Conservation (phyloP, 2,329 filamentous ascomycete genomes). For the Teratosphaeriaceae sp. region DNA sequence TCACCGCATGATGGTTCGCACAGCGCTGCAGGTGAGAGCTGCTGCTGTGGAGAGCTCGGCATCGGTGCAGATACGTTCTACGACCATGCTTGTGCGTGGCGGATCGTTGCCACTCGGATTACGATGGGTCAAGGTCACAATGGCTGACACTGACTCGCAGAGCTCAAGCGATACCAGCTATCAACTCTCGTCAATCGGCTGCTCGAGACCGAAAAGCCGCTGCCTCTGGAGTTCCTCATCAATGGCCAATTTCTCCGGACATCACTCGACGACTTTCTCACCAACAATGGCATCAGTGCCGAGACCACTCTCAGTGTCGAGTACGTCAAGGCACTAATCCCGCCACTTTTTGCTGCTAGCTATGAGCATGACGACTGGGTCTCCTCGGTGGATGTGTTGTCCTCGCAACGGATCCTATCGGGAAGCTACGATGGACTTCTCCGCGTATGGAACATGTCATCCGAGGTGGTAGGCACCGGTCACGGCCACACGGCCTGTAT, state of each 20-base stretch:
- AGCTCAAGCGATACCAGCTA: slow-evolving; percentile 51
- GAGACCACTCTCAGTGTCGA: slow-evolving; percentile 84
- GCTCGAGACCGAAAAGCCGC: slow-evolving; percentile 52
- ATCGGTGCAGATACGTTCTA: no score
- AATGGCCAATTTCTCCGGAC: slow-evolving; percentile 88
- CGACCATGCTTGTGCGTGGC: no score
- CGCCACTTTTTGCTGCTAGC: slow-evolving; percentile 80
- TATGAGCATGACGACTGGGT: slow-evolving; percentile 99
- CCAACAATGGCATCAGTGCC: slow-evolving; percentile 75
- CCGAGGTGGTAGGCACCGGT: slow-evolving; percentile 75
- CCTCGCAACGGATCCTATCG: slow-evolving; percentile 72
- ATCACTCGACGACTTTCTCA: slow-evolving; percentile 85
- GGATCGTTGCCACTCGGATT: no score
- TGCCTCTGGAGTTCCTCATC: slow-evolving; percentile 91
- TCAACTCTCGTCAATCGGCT: slow-evolving; percentile 59
- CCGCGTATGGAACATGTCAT: slow-evolving; percentile 82
- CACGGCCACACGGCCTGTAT: slow-evolving; percentile 66
- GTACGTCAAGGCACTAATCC: slow-evolving; percentile 87
- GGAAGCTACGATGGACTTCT: slow-evolving; percentile 86
- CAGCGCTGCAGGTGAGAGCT: no score
- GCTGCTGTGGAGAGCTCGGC: no score
- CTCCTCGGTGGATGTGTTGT: slow-evolving; percentile 76
- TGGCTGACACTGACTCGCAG: slow-evolving; percentile 25
- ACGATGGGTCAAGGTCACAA: neutral
- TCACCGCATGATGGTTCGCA: no score